Conservation (phyloP, 805 yeast species). For the Saccharomycopsis oosterbeekiorum region DNA sequence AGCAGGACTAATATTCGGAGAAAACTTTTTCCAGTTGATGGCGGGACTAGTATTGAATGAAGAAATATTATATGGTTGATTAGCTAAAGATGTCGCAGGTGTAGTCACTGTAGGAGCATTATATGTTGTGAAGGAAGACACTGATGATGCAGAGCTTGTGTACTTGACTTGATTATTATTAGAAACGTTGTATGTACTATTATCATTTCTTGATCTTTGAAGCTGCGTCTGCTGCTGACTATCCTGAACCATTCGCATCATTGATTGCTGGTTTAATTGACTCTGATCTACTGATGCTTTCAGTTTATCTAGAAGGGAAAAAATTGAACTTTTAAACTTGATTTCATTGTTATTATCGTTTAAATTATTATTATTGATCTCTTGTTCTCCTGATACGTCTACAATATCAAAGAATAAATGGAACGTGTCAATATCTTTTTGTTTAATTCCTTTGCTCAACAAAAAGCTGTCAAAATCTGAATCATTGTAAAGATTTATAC, state of each 20-base stretch:
- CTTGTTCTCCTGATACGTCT: background rate
- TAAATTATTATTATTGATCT: background rate
- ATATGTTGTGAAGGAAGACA: background rate
- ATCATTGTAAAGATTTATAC: slow-evolving; percentile 2
- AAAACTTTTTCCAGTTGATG: slow-evolving; percentile 9
- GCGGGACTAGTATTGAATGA: background rate
- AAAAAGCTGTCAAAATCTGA: slow-evolving; percentile 9
- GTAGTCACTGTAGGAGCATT: background rate
- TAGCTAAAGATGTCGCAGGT: background rate
- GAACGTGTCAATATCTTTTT: slow-evolving; percentile 10
- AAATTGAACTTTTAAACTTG: background rate
- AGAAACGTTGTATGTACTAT: background rate
- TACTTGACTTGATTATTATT: background rate
- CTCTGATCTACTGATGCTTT: background rate
- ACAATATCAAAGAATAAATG: slow-evolving; percentile 12
- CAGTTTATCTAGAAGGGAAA: background rate
- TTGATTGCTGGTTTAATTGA: background rate
- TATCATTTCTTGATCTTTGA: background rate
- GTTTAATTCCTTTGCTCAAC: slow-evolving; percentile 8
- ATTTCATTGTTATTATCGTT: background rate
- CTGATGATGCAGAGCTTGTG: background rate
- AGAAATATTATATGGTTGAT: background rate
- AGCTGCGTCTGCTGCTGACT: background rate
- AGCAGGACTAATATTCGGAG: slow-evolving; percentile 14
- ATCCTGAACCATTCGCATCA: background rate